Evolutionary conservation across 768 basidiomycete genomes (phyloP).

Genomic region (Tricholoma hemisulphureum): DNA sequence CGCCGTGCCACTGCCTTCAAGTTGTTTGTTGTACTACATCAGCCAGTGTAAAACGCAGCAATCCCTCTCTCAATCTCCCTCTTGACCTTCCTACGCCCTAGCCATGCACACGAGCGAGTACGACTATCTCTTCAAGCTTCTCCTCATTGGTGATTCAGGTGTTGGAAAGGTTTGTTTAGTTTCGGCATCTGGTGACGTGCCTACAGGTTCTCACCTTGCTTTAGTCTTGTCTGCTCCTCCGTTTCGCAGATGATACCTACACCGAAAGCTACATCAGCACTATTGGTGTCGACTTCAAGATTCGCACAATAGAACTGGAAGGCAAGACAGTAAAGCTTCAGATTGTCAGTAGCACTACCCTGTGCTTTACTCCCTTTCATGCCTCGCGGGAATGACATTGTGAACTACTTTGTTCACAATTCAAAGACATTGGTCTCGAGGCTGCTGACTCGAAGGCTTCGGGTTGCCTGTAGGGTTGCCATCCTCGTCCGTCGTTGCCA

Average conservation of each 20-base stretch:
- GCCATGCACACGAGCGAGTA: constrained; percentile 88
- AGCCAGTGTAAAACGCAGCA: constrained; percentile 26
- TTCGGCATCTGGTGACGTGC: constrained; percentile 11
- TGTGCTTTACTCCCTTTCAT: constrained; percentile 4
- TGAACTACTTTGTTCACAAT: background rate
- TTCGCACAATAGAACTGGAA: constrained; percentile 97
- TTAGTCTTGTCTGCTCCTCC: constrained; percentile 87
- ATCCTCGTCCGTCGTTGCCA: background rate
- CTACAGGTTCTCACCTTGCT: constrained; percentile 22
- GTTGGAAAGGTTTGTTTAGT: constrained; percentile 77
- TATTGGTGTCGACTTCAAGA: constrained; percentile 99
- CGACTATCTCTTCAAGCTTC: constrained; percentile 95
- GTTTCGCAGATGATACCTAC: constrained; percentile 95
- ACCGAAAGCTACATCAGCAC: constrained; percentile 97
- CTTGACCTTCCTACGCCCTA: constrained; percentile 18
- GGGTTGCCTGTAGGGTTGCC: background rate
- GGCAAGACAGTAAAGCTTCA: constrained; percentile 98
- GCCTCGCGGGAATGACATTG: background rate
- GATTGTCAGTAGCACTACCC: constrained; percentile 68
- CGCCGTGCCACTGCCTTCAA: constrained; percentile 22
- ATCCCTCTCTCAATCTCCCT: constrained; percentile 31
- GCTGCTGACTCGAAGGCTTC: background rate
- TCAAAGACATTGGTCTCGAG: background rate
- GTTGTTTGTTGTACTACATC: constrained; percentile 15
- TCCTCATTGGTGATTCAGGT: constrained; percentile 93